Evolutionary conservation across 2,329 filamentous ascomycete genomes (phyloP), one percentile per base, ranked within the genome.

Genomic region (Ceratocystis lukuohia): DNA sequence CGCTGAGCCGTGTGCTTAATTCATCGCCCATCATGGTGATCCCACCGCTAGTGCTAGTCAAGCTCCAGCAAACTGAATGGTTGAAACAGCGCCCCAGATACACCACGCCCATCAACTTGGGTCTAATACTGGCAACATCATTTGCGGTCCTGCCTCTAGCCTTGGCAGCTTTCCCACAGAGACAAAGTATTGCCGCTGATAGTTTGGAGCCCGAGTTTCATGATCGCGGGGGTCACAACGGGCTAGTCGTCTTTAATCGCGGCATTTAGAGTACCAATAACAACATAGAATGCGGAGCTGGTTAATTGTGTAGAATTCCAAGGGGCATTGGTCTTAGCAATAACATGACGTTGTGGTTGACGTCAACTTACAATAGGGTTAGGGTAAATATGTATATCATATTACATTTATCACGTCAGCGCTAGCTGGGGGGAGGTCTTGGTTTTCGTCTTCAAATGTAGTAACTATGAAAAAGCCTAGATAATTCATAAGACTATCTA

Each of bases 1-100:
- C 94, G 1, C 79, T 95, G 59, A 94, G 89, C 71, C 85, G 94
- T 68, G 92, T 97, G 68, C 81, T 97, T 72, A 99, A 97, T 76
- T 89, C 91, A 68, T 95, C 89, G 12, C 94, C 94, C 10, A 94
- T 99, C 78, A 99, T 99, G 94, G 91, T 96, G 15, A 80, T 99
- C 59, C 94, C 94, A 53, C 91, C 94, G 25, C 79, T 99, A 74
- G 78, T 95, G 28, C 82, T 99, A 65, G 88, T 97, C 64, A 82
- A 86, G 70, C 79, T 99, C 71, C 92, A 99, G 80, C 83, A 86
- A 76, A 89, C 85, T 64, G 81, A 87, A 68, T 97, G 91, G 91
- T 77, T 97, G 71, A 85, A 86, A 77, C 80, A 80, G 69, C 84
- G 89, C 70, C 94, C 93, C 5, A 81, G 86, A 68, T 72, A 77